These are phyloP conservation scores for Lodderomyces orthopsilosis DNA, from an alignment of 1,139 yeast genomes.

Conservation along the genomic window DNA sequence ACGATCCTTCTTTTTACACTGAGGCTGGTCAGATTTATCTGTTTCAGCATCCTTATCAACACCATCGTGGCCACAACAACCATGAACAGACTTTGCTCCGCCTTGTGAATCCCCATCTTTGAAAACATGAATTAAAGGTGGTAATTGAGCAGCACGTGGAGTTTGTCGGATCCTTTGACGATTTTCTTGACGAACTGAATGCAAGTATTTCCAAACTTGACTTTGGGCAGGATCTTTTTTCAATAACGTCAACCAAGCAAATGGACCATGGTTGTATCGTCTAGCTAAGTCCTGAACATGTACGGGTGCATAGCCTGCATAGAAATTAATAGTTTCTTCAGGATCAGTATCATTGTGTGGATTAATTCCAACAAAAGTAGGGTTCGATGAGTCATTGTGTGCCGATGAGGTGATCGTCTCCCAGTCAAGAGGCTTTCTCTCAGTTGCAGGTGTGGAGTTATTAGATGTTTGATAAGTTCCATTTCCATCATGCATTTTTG, in stretches of 20 bases:
- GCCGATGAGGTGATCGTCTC: not conserved
- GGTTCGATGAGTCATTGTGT: slow-evolving; percentile 9
- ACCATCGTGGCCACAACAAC: slow-evolving; percentile 2
- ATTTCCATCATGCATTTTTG: not conserved
- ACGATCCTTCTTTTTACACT: not conserved
- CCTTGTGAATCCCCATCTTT: not conserved
- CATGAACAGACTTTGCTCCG: not conserved
- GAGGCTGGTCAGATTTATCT: not conserved
- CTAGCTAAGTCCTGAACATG: slow-evolving; percentile 23
- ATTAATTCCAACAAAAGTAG: slow-evolving; percentile 26
- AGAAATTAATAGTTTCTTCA: slow-evolving; percentile 30
- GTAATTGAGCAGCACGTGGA: slow-evolving; percentile 2
- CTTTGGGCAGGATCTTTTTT: slow-evolving; percentile 31
- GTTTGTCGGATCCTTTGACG: slow-evolving; percentile 16
- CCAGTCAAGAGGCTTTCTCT: not conserved
- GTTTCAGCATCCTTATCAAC: not conserved
- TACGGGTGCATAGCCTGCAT: slow-evolving; percentile 29
- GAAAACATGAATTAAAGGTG: not conserved
- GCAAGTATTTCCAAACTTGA: slow-evolving; percentile 16
- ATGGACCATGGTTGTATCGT: slow-evolving; percentile 35
- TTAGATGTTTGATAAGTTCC: not conserved
- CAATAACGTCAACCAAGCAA: slow-evolving; percentile 40
- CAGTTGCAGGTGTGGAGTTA: not conserved
- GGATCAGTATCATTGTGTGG: slow-evolving; percentile 20
- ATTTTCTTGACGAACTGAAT: not conserved